Conservation (phyloP, 2,329 filamentous ascomycete species). For the Sporothrix humicola region DNA sequence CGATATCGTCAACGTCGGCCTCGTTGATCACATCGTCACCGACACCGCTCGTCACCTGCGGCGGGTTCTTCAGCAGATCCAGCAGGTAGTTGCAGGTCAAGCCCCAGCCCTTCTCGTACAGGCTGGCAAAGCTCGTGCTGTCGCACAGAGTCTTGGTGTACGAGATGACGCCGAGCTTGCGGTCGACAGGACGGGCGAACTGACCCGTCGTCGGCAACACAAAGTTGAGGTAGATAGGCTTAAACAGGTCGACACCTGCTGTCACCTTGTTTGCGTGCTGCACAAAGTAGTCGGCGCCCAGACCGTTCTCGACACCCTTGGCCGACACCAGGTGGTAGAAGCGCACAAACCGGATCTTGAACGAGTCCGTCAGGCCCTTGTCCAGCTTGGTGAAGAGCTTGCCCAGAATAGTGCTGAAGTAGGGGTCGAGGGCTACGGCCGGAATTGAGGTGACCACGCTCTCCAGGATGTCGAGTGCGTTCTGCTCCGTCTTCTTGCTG, state of each 20-base stretch:
- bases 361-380: constrained; percentile 72
- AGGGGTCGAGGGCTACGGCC: constrained; percentile 72
- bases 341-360: constrained; percentile 84
- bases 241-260: constrained; percentile 67
- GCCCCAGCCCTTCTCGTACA: constrained; percentile 87
- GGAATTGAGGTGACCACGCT: constrained; percentile 75
- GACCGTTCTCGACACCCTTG: constrained; percentile 72
- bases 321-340: constrained; percentile 95
- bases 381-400: constrained; percentile 81
- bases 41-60: constrained; percentile 65
- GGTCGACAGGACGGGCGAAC: constrained; percentile 83
- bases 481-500: constrained; percentile 81
- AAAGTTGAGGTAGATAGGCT: constrained; percentile 81
- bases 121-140: constrained; percentile 79
- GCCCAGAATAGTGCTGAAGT: constrained; percentile 79
- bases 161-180: constrained; percentile 91
- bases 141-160: constrained; percentile 91
- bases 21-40: constrained; percentile 82
- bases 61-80: constrained; percentile 87
- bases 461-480: constrained; percentile 90
- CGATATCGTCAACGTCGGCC: constrained; percentile 90
- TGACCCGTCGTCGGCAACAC: constrained; percentile 90
- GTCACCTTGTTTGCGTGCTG: constrained; percentile 82
- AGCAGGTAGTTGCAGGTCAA: constrained; percentile 89
- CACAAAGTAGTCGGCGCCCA: constrained; percentile 92